Evolutionary conservation across 139 green algal species (phyloP).

Genomic region (Micractinium sp.): DNA sequence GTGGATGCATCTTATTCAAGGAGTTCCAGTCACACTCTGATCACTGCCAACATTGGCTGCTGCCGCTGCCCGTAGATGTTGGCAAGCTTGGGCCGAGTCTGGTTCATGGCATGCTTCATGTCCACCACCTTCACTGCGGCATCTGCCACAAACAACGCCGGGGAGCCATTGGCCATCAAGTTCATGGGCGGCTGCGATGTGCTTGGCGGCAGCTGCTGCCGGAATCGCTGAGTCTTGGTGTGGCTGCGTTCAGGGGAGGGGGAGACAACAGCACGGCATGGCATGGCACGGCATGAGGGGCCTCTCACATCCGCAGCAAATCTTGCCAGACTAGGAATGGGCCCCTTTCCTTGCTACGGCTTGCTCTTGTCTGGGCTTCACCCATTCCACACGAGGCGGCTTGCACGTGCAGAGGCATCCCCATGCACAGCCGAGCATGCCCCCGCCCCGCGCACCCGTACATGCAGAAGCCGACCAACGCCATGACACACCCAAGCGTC

Average conservation of each 20-base stretch:
- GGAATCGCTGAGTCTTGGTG: not conserved
- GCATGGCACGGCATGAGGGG: not conserved
- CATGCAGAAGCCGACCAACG: slow-evolving; percentile 44
- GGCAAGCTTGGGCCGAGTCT: not conserved
- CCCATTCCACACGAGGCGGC: too few relatives aligned
- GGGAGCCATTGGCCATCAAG: too few relatives aligned
- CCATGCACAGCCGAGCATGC: too few relatives aligned
- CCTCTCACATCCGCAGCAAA: not conserved
- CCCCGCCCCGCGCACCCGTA: not conserved
- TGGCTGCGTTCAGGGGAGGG: not conserved
- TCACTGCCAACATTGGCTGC: too few relatives aligned
- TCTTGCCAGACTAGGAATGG: not conserved
- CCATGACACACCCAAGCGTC: slow-evolving; percentile 37
- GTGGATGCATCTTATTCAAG: too few relatives aligned
- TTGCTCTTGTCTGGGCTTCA: too few relatives aligned
- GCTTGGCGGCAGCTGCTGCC: not conserved
- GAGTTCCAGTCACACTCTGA: too few relatives aligned
- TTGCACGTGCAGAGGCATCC: not conserved
- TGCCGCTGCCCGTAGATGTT: not conserved
- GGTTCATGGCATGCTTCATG: not conserved
- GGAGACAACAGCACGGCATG: not conserved
- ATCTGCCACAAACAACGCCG: not conserved
- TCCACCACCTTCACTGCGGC: not conserved
- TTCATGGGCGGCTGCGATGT: not conserved
- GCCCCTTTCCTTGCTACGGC: too few relatives aligned